Evolutionary conservation across 2,329 filamentous ascomycete genomes (phyloP).

Genomic region (Colletotrichum caudatum): DNA sequence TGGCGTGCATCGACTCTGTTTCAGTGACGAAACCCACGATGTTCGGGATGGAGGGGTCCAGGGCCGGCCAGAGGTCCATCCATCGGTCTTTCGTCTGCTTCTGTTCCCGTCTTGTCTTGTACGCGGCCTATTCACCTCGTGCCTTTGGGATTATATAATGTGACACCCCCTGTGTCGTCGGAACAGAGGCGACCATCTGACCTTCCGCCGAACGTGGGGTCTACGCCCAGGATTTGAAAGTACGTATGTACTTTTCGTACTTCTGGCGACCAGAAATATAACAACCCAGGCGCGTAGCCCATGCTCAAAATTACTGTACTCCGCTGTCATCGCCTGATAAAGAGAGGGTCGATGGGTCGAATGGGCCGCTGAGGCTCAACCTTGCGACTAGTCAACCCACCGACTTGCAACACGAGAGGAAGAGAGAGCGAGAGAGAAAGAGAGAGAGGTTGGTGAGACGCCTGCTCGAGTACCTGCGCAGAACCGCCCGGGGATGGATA

Average conservation of each 20-base stretch:
- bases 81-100: background rate
- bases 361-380: constrained; percentile 5
- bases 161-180: background rate
- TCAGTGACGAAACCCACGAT: constrained; percentile 60
- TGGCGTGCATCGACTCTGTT: constrained; percentile 52
- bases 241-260: background rate
- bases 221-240: background rate
- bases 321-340: constrained; percentile 1
- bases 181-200: constrained; percentile 8
- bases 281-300: background rate
- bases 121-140: background rate
- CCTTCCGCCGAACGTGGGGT: background rate
- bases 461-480: background rate
- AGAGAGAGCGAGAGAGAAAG: background rate
- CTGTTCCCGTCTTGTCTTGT: background rate
- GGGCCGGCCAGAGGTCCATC: constrained; percentile 19
- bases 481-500: background rate
- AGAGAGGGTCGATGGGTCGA: background rate
- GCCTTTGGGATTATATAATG: background rate
- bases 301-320: background rate
- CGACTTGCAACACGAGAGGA: background rate
- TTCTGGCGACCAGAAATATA: background rate
- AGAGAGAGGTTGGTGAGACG: background rate
- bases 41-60: constrained; percentile 52
- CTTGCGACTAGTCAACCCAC: background rate